phyloP scores from a whole-genome alignment of 495 filamentous ascomycete species.

The Schizothecium vesticola region DNA sequence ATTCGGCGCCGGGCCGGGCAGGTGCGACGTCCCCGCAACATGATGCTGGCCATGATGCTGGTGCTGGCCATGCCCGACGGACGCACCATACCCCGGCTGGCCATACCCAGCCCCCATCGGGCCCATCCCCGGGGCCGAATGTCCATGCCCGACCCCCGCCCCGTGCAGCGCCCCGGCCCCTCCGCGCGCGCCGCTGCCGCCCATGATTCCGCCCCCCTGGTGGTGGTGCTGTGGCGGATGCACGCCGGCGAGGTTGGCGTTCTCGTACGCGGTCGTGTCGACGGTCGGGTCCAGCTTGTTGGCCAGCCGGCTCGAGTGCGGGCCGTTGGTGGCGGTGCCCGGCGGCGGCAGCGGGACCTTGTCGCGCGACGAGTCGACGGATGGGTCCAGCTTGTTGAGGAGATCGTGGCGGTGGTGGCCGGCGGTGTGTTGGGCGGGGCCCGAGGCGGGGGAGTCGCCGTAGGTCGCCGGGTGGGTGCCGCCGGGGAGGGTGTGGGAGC shows the following conservation, averaged over 20 bases:
- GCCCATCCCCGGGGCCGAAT: too few species aligned
- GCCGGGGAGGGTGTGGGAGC: not conserved
- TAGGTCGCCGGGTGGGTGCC: constrained; percentile 2
- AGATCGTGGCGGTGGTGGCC: constrained; percentile 55
- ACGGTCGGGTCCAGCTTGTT: constrained; percentile 30
- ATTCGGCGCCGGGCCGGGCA: constrained; percentile 30
- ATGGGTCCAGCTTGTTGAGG: constrained; percentile 62
- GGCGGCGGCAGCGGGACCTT: constrained; percentile 20
- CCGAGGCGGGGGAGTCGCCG: constrained; percentile 24
- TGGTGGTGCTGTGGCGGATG: too few species aligned
- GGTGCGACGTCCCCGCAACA: not conserved
- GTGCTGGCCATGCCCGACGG: not conserved
- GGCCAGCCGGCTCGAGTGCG: constrained; percentile 36
- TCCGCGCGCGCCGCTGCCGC: not conserved
- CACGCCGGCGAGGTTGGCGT: not conserved
- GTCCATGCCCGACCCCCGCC: too few species aligned
- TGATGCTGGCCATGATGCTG: not conserved
- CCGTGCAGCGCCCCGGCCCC: too few species aligned
- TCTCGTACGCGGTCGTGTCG: constrained; percentile 13
- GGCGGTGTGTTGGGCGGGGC: constrained; percentile 26
- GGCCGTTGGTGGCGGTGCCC: constrained; percentile 36
- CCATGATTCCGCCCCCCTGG: not conserved
- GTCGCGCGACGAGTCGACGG: constrained; percentile 51
- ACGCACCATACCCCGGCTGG: not conserved
- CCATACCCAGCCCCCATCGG: not conserved